Evolutionary conservation across 306 rosid genomes (phyloP).

Genomic region (Acacia acuminata): DNA sequence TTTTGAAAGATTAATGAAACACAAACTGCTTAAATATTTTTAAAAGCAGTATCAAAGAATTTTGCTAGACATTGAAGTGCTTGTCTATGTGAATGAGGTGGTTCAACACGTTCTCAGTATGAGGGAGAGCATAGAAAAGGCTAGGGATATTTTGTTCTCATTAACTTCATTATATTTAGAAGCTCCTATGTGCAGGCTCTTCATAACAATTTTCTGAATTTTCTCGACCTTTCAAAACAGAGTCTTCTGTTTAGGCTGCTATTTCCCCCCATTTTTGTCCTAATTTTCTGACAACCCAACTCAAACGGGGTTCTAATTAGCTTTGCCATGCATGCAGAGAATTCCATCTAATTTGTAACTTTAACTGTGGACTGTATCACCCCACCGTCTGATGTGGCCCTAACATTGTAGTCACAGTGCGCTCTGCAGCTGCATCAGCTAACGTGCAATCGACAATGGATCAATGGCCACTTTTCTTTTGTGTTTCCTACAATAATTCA

Average conservation of each 20-base stretch:
- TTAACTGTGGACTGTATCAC: not conserved
- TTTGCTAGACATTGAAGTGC: too few relatives aligned
- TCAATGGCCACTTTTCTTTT: not conserved
- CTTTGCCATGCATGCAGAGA: not conserved
- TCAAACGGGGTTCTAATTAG: not conserved
- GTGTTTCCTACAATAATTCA: not conserved
- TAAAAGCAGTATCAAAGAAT: not conserved
- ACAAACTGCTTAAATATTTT: too few relatives aligned
- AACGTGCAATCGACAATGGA: not conserved
- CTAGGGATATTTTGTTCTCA: not conserved
- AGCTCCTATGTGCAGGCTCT: not conserved
- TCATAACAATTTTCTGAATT: not conserved
- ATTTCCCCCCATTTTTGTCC: not conserved
- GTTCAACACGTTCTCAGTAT: not conserved
- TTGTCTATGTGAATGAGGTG: not conserved
- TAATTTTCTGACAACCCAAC: not conserved
- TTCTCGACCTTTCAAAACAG: not conserved
- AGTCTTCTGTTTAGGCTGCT: not conserved
- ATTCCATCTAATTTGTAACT: not conserved
- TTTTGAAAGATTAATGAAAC: not conserved
- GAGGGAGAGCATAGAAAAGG: not conserved
- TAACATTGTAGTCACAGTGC: not conserved
- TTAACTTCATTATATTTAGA: not conserved
- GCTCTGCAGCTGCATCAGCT: not conserved
- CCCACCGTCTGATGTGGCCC: not conserved